phyloP scores from a whole-genome alignment of 2,329 filamentous ascomycete species.

The Pseudocercospora fijiensis region DNA sequence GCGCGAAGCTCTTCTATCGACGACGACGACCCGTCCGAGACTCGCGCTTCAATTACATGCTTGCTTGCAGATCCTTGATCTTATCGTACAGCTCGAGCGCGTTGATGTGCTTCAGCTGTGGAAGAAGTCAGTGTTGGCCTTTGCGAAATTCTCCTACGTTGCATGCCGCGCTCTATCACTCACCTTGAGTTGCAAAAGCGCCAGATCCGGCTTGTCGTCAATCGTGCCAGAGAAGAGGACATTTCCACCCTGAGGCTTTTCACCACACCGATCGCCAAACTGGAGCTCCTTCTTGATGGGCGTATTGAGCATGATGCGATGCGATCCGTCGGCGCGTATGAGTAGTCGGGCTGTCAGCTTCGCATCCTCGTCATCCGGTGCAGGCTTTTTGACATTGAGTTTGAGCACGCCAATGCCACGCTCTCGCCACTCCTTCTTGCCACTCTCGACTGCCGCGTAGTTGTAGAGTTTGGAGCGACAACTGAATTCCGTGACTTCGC shows the following conservation, averaged over 20 bases:
- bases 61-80: constrained; percentile 43
- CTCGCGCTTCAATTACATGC: constrained; percentile 35
- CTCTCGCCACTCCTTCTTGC: constrained; percentile 76
- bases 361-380: constrained; percentile 52
- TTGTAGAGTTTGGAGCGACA: constrained; percentile 83
- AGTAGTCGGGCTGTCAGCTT: constrained; percentile 67
- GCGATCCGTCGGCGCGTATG: constrained; percentile 87
- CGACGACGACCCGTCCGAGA: background rate
- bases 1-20: background rate
- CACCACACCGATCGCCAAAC: constrained; percentile 64
- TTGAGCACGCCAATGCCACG: constrained; percentile 80
- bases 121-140: constrained; percentile 21
- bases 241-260: constrained; percentile 68
- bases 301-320: constrained; percentile 83
- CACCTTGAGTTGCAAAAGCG: constrained; percentile 59
- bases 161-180: constrained; percentile 22
- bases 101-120: constrained; percentile 44
- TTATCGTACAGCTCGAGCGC: constrained; percentile 50
- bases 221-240: constrained; percentile 63
- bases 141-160: background rate
- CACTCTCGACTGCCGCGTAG: constrained; percentile 61
- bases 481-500: constrained; percentile 71
- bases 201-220: constrained; percentile 51
- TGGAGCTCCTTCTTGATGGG: constrained; percentile 75
- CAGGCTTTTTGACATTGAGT: constrained; percentile 66